Base-by-base conservation (phyloP, 1,284 basidiomycete species). In the Fistulina hepatica region DNA sequence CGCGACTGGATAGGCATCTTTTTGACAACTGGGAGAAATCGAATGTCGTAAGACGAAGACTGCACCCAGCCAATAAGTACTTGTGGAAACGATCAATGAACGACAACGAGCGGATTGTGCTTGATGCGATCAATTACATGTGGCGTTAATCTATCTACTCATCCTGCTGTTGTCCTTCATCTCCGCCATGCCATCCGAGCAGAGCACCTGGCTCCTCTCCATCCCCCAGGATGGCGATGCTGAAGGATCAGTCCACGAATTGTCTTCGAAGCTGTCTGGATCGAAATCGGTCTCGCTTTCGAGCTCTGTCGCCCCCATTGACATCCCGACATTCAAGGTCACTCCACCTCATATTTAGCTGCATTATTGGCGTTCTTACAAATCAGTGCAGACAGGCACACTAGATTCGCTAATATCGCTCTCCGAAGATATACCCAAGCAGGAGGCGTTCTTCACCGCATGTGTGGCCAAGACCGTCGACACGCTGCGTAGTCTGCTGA, bases 391-490 rank as follows among this genome's bases (percentile, higher is more conserved):
- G 91, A 90, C 92, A 43, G 94, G 94, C 39, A 98, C 94, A 0
- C 75, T 99, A 19, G 93, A 94, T 45, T 73, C 77, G 20, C 77
- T 99, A 42, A 79, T 99, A 47, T 71, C 76, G 3, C 73, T 98
- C 34, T 94, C 91, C 12, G 95, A 98, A 54, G 80, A 86, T 37
- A 71, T 98, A 31, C 89, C 92, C 11, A 97, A 97, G 63, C 77
- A 85, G 45, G 95, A 98, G 50, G 56, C 72, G n/a, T 75, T 74
- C 64, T 92, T 95, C 64, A 97, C 89, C 3, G 65, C 74, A 16
- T 78, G 81, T 9, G 83, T 94, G 42, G 85, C 85, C 44, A 97
- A 97, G 70, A 83, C 85, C 17, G 89, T 97, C 42, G 95, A 98
- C 54, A 93, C 91, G 1, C 72, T 97, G 35, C 84, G 92, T 33